phyloP scores from a whole-genome alignment of 73 alveolate genomes.

The Paramecium tetraurelia region DNA sequence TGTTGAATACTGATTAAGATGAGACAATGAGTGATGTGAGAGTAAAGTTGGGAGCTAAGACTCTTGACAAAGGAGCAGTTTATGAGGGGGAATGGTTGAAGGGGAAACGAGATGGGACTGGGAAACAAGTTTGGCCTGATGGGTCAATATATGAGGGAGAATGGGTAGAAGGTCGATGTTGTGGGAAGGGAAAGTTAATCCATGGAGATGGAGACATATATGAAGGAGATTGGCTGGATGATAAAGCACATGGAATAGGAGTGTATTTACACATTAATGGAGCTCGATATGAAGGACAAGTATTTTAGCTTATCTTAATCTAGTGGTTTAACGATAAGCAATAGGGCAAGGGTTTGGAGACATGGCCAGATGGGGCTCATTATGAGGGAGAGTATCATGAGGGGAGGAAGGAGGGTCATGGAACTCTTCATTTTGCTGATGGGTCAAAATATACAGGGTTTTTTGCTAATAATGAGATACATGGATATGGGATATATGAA shows the following conservation, averaged over 20 bases:
- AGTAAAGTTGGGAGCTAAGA: not conserved
- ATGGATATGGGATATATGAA: constrained; percentile 63
- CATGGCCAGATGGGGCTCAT: constrained; percentile 59
- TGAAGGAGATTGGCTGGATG: constrained; percentile 74
- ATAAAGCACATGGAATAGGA: constrained; percentile 78
- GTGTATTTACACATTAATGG: constrained; percentile 71
- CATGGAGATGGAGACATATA: constrained; percentile 77
- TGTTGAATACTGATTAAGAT: not conserved
- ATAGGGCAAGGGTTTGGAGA: constrained; percentile 48
- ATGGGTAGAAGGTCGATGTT: constrained; percentile 70
- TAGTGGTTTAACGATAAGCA: constrained; percentile 39
- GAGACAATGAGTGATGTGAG: not conserved
- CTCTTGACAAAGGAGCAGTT: not conserved
- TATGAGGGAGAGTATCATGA: constrained; percentile 54
- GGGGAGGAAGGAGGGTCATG: constrained; percentile 62
- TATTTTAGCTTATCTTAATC: not conserved
- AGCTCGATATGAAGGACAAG: constrained; percentile 71
- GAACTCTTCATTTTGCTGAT: constrained; percentile 65
- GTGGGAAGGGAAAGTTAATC: constrained; percentile 73
- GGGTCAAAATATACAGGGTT: constrained; percentile 53
- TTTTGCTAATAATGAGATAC: not conserved
- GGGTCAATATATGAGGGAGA: constrained; percentile 79
- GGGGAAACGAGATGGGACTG: constrained; percentile 74
- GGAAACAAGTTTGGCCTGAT: constrained; percentile 76
- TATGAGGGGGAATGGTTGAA: constrained; percentile 75